Percentiles rank a stretch among this genome's conserved stretches.
Conservation (phyloP, 169 alveolate species). For the Eimeria sp. region DNA sequence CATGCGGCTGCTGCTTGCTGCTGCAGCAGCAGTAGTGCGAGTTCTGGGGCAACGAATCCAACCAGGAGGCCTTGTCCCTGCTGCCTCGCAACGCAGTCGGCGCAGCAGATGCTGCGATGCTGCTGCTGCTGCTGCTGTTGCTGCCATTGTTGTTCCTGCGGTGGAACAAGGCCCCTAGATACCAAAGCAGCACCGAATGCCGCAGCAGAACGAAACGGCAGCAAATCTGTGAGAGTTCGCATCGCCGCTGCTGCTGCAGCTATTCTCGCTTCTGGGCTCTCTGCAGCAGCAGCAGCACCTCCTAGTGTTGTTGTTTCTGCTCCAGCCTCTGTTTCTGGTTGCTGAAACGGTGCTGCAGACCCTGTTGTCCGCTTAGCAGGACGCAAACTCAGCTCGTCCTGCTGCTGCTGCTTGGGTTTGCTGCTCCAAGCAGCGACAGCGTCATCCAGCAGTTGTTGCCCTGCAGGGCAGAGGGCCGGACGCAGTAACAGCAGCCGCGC, state of each 20-base stretch:
- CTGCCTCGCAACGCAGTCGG: slow-evolving; percentile 33
- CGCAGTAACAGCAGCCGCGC: too few species aligned
- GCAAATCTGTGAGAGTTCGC: slow-evolving; percentile 13
- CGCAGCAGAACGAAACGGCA: slow-evolving; percentile 34
- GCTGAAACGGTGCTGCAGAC: background rate
- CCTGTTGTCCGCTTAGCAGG: background rate
- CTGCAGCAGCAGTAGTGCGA: slow-evolving; percentile 50
- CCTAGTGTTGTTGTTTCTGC: background rate
- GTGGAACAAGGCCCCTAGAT: background rate
- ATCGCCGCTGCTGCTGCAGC: slow-evolving; percentile 34
- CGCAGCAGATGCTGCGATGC: slow-evolving; percentile 4
- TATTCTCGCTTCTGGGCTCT: background rate
- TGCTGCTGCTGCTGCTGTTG: background rate
- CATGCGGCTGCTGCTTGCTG: background rate
- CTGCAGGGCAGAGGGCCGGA: too few species aligned
- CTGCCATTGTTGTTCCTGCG: background rate
- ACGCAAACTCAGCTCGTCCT: too few species aligned
- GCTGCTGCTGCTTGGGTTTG: too few species aligned
- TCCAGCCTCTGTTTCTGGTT: background rate
- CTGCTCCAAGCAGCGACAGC: too few species aligned
- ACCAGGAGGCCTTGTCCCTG: slow-evolving; percentile 28
- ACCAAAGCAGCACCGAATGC: slow-evolving; percentile 28
- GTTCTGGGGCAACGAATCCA: background rate
- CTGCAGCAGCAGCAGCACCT: background rate
- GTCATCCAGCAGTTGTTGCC: too few species aligned